These are phyloP conservation scores for Chenopodium formosanum DNA, from an alignment of 148 eudicot species.

Conservation along the genomic window DNA sequence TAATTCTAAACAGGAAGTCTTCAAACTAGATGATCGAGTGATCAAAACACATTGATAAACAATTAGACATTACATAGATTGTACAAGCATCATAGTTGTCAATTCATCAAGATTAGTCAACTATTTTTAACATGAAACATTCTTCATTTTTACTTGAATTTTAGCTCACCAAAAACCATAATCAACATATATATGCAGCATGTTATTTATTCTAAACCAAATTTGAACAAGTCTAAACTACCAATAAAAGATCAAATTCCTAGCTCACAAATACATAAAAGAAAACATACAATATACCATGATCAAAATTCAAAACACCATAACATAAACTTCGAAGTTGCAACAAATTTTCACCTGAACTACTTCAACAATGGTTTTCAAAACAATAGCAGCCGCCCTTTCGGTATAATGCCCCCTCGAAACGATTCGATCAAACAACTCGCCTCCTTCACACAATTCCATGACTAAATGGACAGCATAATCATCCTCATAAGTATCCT, in stretches of 20 bases:
- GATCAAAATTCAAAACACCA: constrained; percentile 4
- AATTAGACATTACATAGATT: not conserved
- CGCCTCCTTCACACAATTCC: constrained; percentile 63
- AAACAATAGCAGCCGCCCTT: constrained; percentile 53
- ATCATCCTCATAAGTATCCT: constrained; percentile 61
- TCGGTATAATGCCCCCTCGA: constrained; percentile 64
- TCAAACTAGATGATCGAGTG: not conserved
- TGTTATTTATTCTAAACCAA: too few relatives aligned
- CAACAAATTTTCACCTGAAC: constrained; percentile 42
- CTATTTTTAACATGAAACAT: not conserved
- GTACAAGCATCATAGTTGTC: too few relatives aligned
- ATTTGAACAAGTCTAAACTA: not conserved
- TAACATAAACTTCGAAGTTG: not conserved
- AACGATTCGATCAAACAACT: constrained; percentile 55
- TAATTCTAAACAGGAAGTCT: not conserved
- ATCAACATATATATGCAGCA: not conserved
- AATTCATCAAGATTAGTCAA: not conserved
- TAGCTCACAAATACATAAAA: not conserved
- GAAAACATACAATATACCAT: not conserved
- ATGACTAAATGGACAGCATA: constrained; percentile 56
- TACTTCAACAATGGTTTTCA: constrained; percentile 53
- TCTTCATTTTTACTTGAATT: not conserved
- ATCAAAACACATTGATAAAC: not conserved
- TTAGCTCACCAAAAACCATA: not conserved
- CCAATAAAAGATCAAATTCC: not conserved